Base-by-base conservation (phyloP, 1,284 basidiomycete species). In the Papiliotrema terrestris region DNA sequence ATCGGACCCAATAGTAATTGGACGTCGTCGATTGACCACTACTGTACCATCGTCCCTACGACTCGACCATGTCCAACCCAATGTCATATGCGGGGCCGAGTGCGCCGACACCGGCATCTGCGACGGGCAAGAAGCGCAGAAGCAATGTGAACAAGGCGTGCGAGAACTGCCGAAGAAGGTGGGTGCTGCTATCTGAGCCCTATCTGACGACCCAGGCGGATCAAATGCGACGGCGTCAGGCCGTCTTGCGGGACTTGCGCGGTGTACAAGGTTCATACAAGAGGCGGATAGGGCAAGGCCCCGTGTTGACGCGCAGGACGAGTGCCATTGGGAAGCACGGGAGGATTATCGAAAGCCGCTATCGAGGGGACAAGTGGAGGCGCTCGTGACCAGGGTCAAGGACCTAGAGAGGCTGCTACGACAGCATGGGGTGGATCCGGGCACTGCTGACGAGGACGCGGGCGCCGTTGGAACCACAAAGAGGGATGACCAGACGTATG, bases 161-260 rank as follows among this genome's bases (percentile, higher is more conserved):
- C 47, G 62, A 66, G 53, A 62, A 62, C 22, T 68, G 66, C 44
- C 32, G 65, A 3, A 43, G 62, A 37, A 56, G 66, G 66, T 68
- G 42, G 44, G 58, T 57, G 11, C 29, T 11, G 29, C 29, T 32
- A 32, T 32, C 29, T 32, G 29, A 32, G 29, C 29, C 29, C 29
- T 37, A 17, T 8, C 14, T 19, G 29, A 15, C 15, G 29, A 37
- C 14, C 49, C 54, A 72, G 70, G 44, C 59, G 67, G 49, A 62
- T 65, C 52, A 72, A 71, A 54, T 74, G 72, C 49, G 72, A 74
- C 48, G 71, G 72, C 8, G 50, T 61, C 0, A 56, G 57, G 25
- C 72, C 71, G 1, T 56, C 60, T 1, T 74, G 72, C 51, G 65
- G 65, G 0, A 71, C 70, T 0, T 74, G 72, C 50, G 56, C 49